Percentiles rank a stretch among this genome's conserved stretches.
Evolutionary conservation across 2,329 filamentous ascomycete species (phyloP).

Genomic region (Cryphonectria radicalis): DNA sequence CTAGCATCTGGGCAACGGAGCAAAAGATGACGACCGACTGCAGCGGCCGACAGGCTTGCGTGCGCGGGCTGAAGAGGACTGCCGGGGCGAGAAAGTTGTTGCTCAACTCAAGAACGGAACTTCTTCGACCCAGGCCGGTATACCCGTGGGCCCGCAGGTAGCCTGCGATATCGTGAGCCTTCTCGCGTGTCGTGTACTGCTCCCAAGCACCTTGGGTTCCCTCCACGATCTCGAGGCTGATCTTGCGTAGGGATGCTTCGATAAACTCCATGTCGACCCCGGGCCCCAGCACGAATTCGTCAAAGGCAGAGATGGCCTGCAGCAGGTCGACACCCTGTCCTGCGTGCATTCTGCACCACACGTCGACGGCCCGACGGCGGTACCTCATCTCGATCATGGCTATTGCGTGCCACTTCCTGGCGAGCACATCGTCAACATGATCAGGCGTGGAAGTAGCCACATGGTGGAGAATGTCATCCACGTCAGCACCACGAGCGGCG

Average conservation of each 20-base stretch:
- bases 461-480: conserved; percentile 61
- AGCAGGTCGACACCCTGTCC: conserved; percentile 57
- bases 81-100: conserved; percentile 69
- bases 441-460: conserved; percentile 50
- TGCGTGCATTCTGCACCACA: conserved; percentile 58
- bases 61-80: conserved; percentile 42
- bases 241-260: conserved; percentile 40
- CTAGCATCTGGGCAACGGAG: conserved; percentile 60
- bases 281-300: conserved; percentile 64
- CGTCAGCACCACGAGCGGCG: conserved; percentile 61
- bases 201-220: conserved; percentile 47
- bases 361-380: conserved; percentile 59
- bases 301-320: conserved; percentile 63
- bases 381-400: conserved; percentile 63
- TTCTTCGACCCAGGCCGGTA: conserved; percentile 47
- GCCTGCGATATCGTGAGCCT: conserved; percentile 55
- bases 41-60: conserved; percentile 61
- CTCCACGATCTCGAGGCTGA: conserved; percentile 49
- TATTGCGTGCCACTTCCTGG: conserved; percentile 62
- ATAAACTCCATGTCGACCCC: conserved; percentile 52
- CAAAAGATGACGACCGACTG: conserved; percentile 71
- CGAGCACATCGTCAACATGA: conserved; percentile 61
- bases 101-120: conserved; percentile 59
- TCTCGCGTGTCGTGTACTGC: conserved; percentile 49
- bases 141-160: conserved; percentile 57